Percentiles rank a stretch among this genome's conserved stretches.
Evolutionary conservation across 148 eudicot genomes (phyloP).

Genomic region (Polygonum aviculare): DNA sequence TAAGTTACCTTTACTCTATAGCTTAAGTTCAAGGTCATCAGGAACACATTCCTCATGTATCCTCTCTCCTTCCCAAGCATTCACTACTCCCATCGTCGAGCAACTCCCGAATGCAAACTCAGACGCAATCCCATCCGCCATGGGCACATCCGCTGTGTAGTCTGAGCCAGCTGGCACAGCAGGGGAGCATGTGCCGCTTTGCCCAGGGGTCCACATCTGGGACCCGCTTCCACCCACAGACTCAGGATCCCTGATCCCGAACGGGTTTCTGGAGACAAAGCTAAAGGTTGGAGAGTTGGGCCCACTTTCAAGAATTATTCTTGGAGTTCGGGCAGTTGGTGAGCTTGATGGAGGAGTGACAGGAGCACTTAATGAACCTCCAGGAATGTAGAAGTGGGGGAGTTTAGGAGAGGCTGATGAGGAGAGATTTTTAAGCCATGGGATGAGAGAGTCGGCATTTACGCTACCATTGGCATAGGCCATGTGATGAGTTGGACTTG

Average conservation of each 20-base stretch:
- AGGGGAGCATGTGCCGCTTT: conserved; percentile 89
- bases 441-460: conserved; percentile 78
- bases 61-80: conserved; percentile 94
- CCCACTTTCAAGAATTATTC: conserved; percentile 52
- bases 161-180: conserved; percentile 52
- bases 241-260: conserved; percentile 40
- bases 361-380: conserved; percentile 92
- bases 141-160: conserved; percentile 63
- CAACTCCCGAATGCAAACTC: conserved; percentile 86
- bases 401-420: conserved; percentile 54
- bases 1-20: conserved; percentile 42
- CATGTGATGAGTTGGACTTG: conserved; percentile 50
- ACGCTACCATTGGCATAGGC: conserved; percentile 26
- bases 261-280: conserved; percentile 66
- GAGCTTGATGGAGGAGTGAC: conserved; percentile 90
- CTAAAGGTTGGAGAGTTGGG: conserved; percentile 84
- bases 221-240: conserved; percentile 46
- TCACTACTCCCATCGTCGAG: conserved; percentile 41
- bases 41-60: conserved; percentile 87
- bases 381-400: conserved; percentile 46
- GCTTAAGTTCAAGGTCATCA: conserved; percentile 90
- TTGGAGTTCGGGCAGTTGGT: conserved; percentile 46
- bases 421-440: conserved; percentile 90
- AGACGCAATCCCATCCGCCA: conserved; percentile 69
- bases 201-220: conserved; percentile 96